Evolutionary conservation across 176 grass and related monocot species (phyloP).

Genomic region (Bothriochloa decipiens): DNA sequence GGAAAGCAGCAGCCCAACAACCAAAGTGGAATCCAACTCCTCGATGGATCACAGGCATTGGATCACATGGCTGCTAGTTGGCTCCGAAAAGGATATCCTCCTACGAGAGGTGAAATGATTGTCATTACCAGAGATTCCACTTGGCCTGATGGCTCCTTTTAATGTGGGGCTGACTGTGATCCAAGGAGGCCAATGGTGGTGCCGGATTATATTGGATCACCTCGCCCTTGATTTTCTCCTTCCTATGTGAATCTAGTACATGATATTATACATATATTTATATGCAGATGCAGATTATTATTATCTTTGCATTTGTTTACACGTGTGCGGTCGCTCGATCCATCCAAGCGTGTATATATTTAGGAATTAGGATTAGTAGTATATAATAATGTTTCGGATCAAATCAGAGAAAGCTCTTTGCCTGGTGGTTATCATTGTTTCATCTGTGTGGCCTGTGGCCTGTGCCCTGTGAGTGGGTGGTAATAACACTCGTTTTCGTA

Average conservation of each 20-base stretch:
- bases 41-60: neutral
- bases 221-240: neutral
- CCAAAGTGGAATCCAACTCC: slow-evolving; percentile 47
- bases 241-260: neutral
- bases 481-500: neutral
- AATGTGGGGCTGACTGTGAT: slow-evolving; percentile 48
- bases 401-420: slow-evolving; percentile 8
- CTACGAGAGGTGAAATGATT: slow-evolving; percentile 4
- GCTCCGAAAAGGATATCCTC: slow-evolving; percentile 24
- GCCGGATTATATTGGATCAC: slow-evolving; percentile 27
- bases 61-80: slow-evolving; percentile 24
- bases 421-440: slow-evolving; percentile 23
- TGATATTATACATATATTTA: neutral
- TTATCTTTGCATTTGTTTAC: slow-evolving; percentile 9
- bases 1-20: slow-evolving; percentile 33
- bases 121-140: slow-evolving; percentile 37
- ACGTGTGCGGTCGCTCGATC: neutral
- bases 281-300: too few relatives aligned
- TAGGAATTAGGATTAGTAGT: neutral
- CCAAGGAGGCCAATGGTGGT: slow-evolving; percentile 40
- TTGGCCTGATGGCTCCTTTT: slow-evolving; percentile 1
- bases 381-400: neutral
- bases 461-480: neutral
- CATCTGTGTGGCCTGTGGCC: neutral
- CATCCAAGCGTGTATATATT: neutral